Evolutionary conservation across 176 grass and related monocot genomes (phyloP).

Genomic region (Zoysia pacifica): DNA sequence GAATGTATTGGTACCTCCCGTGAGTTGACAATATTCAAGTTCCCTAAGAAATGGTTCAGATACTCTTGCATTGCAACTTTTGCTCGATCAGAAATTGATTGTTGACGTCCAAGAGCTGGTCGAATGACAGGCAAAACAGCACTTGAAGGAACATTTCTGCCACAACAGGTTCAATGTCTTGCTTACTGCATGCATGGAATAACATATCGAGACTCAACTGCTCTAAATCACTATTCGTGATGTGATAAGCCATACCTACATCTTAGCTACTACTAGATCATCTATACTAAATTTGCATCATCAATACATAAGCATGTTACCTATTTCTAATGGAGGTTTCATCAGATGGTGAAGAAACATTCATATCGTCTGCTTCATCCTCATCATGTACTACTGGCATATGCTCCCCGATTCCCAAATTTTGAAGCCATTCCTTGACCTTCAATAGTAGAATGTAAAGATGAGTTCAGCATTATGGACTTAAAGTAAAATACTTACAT

Average conservation of each 20-base stretch:
- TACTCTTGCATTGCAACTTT: slow-evolving; percentile 97
- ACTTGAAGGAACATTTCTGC: slow-evolving; percentile 99
- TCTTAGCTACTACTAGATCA: slow-evolving; percentile 9
- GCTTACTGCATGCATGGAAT: slow-evolving; percentile 65
- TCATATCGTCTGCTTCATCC: slow-evolving; percentile 91
- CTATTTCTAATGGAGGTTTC: slow-evolving; percentile 85
- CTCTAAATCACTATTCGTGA: slow-evolving; percentile 43
- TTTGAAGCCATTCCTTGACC: slow-evolving; percentile 99
- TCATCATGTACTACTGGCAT: slow-evolving; percentile 87
- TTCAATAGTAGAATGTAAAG: slow-evolving; percentile 46
- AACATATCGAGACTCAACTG: slow-evolving; percentile 62
- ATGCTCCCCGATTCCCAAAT: slow-evolving; percentile 90
- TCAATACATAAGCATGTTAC: slow-evolving; percentile 41
- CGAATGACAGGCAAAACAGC: slow-evolving; percentile 94
- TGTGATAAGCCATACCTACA: slow-evolving; percentile 39
- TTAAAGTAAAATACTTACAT: not conserved
- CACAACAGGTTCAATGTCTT: slow-evolving; percentile 59
- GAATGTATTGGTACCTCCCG: slow-evolving; percentile 63
- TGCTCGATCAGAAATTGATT: slow-evolving; percentile 88
- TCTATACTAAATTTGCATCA: slow-evolving; percentile 16
- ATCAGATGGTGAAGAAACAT: slow-evolving; percentile 64
- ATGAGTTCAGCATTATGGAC: not conserved
- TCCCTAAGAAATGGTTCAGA: slow-evolving; percentile 93
- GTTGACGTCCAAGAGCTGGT: slow-evolving; percentile 85
- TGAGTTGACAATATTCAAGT: slow-evolving; percentile 98